phyloP scores from a whole-genome alignment of 345 rosid species.

The Bretschneidera sinensis region DNA sequence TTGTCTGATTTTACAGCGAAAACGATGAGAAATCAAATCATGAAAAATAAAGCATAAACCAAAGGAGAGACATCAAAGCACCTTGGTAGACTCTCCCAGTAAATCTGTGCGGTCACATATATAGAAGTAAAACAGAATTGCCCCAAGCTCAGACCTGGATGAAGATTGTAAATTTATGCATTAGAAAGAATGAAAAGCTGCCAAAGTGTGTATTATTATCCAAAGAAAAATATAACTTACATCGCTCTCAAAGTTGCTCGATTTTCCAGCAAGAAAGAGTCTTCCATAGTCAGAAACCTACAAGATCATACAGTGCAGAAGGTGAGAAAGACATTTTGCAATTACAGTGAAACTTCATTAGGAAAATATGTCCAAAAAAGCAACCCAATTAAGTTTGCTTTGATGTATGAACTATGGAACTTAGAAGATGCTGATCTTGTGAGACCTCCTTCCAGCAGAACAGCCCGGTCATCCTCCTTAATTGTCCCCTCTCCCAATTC shows the following conservation, averaged over 20 bases:
- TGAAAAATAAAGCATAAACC: not conserved
- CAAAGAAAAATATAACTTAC: constrained; percentile 35
- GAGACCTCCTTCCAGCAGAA: constrained; percentile 87
- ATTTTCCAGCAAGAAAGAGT: constrained; percentile 86
- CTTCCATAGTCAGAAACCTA: constrained; percentile 93
- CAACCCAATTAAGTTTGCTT: constrained; percentile 72
- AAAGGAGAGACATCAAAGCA: constrained; percentile 20
- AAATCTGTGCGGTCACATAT: constrained; percentile 75
- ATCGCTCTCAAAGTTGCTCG: constrained; percentile 79
- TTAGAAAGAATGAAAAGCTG: constrained; percentile 1
- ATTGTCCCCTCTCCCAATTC: constrained; percentile 58
- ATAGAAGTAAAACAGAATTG: constrained; percentile 65
- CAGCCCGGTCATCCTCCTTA: constrained; percentile 83
- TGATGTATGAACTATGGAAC: constrained; percentile 57
- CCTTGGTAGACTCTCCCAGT: constrained; percentile 81
- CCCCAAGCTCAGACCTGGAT: constrained; percentile 85
- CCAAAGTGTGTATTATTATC: too few relatives aligned
- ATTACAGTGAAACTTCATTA: constrained; percentile 5
- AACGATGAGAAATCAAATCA: not conserved
- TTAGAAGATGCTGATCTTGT: constrained; percentile 68
- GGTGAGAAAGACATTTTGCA: constrained; percentile 13
- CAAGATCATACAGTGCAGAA: not conserved
- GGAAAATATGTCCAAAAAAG: constrained; percentile 2
- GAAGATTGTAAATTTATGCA: constrained; percentile 17
- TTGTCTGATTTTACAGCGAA: too few relatives aligned